phyloP scores from a whole-genome alignment of 2,329 filamentous ascomycete species.

The Xylariaceae sp. region DNA sequence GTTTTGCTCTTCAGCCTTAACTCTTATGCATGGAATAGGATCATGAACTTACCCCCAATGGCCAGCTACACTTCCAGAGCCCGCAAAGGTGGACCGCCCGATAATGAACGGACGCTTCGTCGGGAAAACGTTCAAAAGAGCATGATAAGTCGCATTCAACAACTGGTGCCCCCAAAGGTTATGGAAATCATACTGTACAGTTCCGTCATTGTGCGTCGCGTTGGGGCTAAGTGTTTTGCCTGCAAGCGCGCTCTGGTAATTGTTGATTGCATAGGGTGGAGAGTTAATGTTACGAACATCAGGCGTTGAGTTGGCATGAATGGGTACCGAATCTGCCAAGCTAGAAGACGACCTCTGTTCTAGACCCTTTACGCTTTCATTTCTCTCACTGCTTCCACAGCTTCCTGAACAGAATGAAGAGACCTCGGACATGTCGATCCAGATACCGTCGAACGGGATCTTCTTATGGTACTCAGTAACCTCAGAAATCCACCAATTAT shows the following conservation, averaged over 20 bases:
- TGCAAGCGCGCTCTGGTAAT: constrained; percentile 74
- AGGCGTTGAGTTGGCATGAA: too few relatives aligned
- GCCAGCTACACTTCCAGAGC: constrained; percentile 75
- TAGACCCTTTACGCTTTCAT: constrained; percentile 27
- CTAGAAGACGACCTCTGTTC: neutral
- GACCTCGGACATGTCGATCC: constrained; percentile 66
- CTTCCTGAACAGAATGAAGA: constrained; percentile 72
- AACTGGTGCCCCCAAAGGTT: constrained; percentile 79
- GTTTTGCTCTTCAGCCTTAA: neutral
- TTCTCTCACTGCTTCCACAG: constrained; percentile 67
- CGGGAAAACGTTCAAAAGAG: constrained; percentile 67
- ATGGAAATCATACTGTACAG: constrained; percentile 81
- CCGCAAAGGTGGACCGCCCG: constrained; percentile 80
- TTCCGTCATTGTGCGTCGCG: constrained; percentile 75
- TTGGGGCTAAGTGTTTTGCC: constrained; percentile 78
- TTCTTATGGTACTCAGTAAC: constrained; percentile 62
- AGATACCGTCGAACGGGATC: constrained; percentile 58
- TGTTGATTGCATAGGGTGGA: constrained; percentile 78
- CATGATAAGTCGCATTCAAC: constrained; percentile 76
- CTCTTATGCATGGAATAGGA: neutral
- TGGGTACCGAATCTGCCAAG: neutral
- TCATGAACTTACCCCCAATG: constrained; percentile 68
- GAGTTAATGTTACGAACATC: constrained; percentile 67
- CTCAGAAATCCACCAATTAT: constrained; percentile 72
- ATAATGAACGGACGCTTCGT: constrained; percentile 82